These are phyloP conservation scores for Botrytis elliptica DNA, from an alignment of 2,329 filamentous ascomycete genomes.

Conservation along the genomic window DNA sequence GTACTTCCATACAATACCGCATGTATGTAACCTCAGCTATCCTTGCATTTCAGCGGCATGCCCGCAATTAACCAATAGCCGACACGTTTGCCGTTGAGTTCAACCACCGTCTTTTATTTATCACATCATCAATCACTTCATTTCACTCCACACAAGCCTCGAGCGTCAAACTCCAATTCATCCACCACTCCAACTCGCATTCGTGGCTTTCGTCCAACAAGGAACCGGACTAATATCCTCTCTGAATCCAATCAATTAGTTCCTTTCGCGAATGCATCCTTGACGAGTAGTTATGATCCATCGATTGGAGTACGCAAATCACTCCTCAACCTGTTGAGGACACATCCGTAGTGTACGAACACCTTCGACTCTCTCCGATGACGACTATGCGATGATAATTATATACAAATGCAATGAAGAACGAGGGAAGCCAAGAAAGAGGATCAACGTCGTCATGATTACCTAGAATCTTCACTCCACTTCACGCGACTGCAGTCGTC, in stretches of 20 bases:
- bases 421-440: background rate
- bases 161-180: background rate
- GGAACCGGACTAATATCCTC: background rate
- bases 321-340: background rate
- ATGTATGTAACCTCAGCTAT: background rate
- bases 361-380: background rate
- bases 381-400: background rate
- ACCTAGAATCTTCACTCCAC: background rate
- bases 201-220: background rate
- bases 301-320: constrained; percentile 1
- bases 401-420: background rate
- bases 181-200: background rate
- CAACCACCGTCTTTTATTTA: background rate
- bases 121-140: constrained; percentile 6
- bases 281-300: background rate
- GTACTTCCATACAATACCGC: background rate
- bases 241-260: background rate
- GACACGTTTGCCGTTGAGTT: background rate
- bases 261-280: background rate
- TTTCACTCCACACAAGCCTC: constrained; percentile 1
- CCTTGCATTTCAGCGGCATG: background rate
- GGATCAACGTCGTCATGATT: background rate
- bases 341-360: background rate
- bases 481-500: background rate
- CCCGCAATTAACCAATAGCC: background rate